These are phyloP conservation scores for Porphyra umbilicalis DNA, from an alignment of 31 red algal species.

Conservation along the genomic window DNA sequence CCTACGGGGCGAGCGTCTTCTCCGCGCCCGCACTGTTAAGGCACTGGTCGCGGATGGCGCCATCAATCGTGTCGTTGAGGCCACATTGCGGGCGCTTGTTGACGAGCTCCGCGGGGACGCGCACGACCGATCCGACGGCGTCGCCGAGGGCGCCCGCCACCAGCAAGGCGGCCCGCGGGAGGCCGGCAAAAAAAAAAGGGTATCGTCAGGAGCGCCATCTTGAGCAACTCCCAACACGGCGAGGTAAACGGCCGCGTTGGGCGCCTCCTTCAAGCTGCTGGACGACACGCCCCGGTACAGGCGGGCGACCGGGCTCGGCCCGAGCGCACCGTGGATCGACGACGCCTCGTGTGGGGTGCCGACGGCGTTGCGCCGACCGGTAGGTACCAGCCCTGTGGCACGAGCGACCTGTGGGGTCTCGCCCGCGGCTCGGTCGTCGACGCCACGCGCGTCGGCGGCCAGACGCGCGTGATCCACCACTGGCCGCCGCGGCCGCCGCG, in stretches of 20 bases:
- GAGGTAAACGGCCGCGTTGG: constrained; percentile 69
- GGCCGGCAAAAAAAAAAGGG: constrained; percentile 33
- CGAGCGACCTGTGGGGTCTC: neutral
- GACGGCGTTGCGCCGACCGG: neutral
- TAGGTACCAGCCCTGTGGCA: neutral
- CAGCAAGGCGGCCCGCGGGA: constrained; percentile 38
- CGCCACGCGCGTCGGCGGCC: neutral
- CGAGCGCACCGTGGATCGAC: neutral
- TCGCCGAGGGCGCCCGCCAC: constrained; percentile 67
- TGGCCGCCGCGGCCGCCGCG: neutral
- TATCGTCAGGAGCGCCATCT: constrained; percentile 25
- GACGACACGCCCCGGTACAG: constrained; percentile 52
- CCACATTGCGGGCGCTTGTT: constrained; percentile 70
- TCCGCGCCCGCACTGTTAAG: constrained; percentile 12
- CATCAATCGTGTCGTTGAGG: constrained; percentile 17
- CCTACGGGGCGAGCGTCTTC: constrained; percentile 26
- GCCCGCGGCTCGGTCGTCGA: neutral
- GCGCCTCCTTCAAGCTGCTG: constrained; percentile 67
- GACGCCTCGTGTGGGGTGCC: neutral
- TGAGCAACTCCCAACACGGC: constrained; percentile 53
- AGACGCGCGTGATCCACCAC: neutral
- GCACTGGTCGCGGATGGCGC: constrained; percentile 41
- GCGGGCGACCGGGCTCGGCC: neutral
- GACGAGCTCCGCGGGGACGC: constrained; percentile 62
- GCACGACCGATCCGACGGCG: constrained; percentile 51